phyloP scores from a whole-genome alignment of 2,329 filamentous ascomycete species.

The Chalaropsis ovoidea region DNA sequence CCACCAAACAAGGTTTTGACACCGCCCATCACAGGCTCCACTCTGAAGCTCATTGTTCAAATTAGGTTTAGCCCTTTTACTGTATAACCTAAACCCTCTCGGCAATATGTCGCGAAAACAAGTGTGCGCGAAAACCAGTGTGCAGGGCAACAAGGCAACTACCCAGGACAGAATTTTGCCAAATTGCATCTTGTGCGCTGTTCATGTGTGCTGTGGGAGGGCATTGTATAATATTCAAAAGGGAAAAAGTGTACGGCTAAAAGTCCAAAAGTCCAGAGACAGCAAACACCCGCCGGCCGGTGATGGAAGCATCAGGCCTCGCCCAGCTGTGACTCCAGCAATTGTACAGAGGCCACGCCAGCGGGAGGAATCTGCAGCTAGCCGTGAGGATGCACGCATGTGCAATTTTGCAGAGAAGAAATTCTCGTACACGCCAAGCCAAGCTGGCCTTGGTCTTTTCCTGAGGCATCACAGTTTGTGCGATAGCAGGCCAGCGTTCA shows the following conservation, averaged over 20 bases:
- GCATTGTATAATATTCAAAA: no score
- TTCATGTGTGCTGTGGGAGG: background rate
- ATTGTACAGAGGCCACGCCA: background rate
- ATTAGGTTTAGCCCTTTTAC: conserved; percentile 2
- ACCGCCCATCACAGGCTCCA: background rate
- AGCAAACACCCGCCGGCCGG: background rate
- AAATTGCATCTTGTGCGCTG: background rate
- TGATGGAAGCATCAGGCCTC: no score
- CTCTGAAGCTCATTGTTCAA: background rate
- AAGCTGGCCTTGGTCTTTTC: background rate
- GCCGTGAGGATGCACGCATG: background rate
- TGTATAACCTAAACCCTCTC: background rate
- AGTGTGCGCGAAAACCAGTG: no score
- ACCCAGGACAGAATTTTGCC: background rate
- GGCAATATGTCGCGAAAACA: no score
- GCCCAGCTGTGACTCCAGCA: background rate
- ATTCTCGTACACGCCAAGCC: background rate
- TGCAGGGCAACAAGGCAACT: background rate
- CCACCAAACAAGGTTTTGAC: conserved; percentile 5
- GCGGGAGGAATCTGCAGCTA: background rate
- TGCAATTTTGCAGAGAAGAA: background rate
- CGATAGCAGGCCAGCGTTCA: background rate
- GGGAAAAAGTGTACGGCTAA: background rate
- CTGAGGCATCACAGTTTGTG: background rate
- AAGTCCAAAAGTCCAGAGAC: background rate